These are phyloP conservation scores for Fusarium torulosum DNA, from an alignment of 2,329 filamentous ascomycete genomes.

Conservation along the genomic window DNA sequence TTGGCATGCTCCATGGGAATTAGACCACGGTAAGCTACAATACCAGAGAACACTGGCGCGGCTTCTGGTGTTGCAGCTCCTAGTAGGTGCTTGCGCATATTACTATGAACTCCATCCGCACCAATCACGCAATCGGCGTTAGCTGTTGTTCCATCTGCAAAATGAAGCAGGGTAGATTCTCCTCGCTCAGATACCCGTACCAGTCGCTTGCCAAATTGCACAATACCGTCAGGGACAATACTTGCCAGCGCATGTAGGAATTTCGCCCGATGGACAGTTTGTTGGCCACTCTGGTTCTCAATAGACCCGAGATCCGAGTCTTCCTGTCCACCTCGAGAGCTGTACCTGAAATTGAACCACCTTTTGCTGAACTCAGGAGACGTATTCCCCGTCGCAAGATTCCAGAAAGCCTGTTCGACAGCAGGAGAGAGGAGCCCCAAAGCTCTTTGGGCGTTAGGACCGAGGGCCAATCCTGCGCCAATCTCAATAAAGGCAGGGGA, in stretches of 20 bases:
- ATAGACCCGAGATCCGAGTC: not conserved
- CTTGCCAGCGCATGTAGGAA: conserved; percentile 51
- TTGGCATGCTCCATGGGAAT: not conserved
- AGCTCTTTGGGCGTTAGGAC: conserved; percentile 66
- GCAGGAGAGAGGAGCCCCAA: conserved; percentile 41
- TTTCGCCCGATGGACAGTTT: not conserved
- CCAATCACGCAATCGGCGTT: conserved; percentile 63
- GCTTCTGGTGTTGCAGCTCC: not conserved
- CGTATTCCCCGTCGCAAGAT: not conserved
- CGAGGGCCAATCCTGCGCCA: conserved; percentile 59
- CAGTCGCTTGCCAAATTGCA: not conserved
- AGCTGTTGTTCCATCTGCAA: conserved; percentile 61
- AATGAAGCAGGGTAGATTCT: conserved; percentile 56
- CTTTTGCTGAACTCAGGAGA: not conserved
- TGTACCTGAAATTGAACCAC: not conserved
- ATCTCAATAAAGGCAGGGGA: conserved; percentile 55
- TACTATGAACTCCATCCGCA: conserved; percentile 57
- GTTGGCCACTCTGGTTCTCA: not conserved
- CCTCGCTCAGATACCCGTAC: conserved; percentile 53
- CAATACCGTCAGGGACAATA: not conserved
- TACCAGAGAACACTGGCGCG: not conserved
- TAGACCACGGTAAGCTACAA: not conserved
- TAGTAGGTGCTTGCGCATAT: not conserved
- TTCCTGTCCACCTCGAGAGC: not conserved
- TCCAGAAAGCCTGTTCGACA: not conserved